phyloP scores from a whole-genome alignment of 2,329 filamentous ascomycete species.

The Scedosporium dehoogii region DNA sequence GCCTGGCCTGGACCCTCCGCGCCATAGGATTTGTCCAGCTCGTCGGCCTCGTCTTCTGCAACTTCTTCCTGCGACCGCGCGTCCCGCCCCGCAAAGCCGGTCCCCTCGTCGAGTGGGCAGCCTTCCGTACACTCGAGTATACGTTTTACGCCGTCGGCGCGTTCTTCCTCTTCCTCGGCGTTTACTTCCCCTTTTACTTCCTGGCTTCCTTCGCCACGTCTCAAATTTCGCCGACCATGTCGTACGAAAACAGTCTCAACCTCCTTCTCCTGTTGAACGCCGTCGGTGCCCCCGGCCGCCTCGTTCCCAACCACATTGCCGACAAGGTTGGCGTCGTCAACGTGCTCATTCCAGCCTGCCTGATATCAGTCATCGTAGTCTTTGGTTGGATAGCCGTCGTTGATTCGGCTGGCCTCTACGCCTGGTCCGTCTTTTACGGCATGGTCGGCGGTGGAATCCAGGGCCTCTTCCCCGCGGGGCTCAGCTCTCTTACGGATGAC shows the following conservation, averaged over 20 bases:
- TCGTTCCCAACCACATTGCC: slow-evolving; percentile 48
- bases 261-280: slow-evolving; percentile 57
- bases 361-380: slow-evolving; percentile 30
- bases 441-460: slow-evolving; percentile 55
- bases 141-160: slow-evolving; percentile 25
- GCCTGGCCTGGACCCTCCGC: slow-evolving; percentile 40
- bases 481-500: slow-evolving; percentile 37
- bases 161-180: slow-evolving; percentile 31
- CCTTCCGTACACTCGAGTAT: slow-evolving; percentile 36
- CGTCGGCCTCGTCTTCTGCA: slow-evolving; percentile 25
- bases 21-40: slow-evolving; percentile 50
- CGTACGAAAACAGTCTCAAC: slow-evolving; percentile 43
- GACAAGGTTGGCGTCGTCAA: slow-evolving; percentile 52
- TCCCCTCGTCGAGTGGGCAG: slow-evolving; percentile 31
- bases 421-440: slow-evolving; percentile 55
- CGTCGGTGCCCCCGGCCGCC: slow-evolving; percentile 45
- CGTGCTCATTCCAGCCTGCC: slow-evolving; percentile 39
- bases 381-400: slow-evolving; percentile 51
- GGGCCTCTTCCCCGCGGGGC: slow-evolving; percentile 47
- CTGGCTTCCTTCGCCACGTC: slow-evolving; percentile 38
- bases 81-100: slow-evolving; percentile 30
- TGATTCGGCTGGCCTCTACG: slow-evolving; percentile 41
- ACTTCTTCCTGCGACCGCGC: slow-evolving; percentile 29
- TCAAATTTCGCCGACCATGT: slow-evolving; percentile 26
- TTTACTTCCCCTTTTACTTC: slow-evolving; percentile 53